Conservation (phyloP, 192 early-diverging fungal genomes). For the Chytriomyces sp. region DNA sequence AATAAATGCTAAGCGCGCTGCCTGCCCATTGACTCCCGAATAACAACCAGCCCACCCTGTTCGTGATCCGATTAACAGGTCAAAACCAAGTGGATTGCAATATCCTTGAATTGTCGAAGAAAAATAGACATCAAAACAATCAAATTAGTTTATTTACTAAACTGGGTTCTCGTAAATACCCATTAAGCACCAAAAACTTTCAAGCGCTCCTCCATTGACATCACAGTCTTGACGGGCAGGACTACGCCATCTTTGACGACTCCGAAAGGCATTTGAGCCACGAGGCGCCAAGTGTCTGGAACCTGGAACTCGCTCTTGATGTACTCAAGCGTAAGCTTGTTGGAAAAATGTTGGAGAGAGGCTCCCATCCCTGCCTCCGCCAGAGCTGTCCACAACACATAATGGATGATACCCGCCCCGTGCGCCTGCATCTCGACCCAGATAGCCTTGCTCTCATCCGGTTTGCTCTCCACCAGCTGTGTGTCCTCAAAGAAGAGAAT, state of each 20-base stretch:
- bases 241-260: not conserved
- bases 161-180: no score
- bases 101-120: no score
- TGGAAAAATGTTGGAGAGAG: slow-evolving; percentile 26
- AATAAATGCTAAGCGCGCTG: no score
- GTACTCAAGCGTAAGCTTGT: slow-evolving; percentile 10
- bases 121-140: no score
- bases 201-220: slow-evolving; percentile 12
- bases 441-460: not conserved
- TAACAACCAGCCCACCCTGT: no score
- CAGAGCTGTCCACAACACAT: slow-evolving; percentile 33
- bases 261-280: slow-evolving; percentile 39
- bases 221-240: slow-evolving; percentile 3
- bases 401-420: slow-evolving; percentile 34
- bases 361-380: slow-evolving; percentile 30
- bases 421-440: slow-evolving; percentile 21
- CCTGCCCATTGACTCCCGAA: no score
- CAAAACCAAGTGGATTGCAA: no score
- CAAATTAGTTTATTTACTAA: no score
- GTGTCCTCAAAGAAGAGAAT: slow-evolving; percentile 41
- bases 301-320: slow-evolving; percentile 1
- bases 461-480: no score
- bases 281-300: slow-evolving; percentile 30
- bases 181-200: slow-evolving; percentile 2
- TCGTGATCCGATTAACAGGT: no score